Evolutionary conservation across 495 filamentous ascomycete genomes (phyloP), one percentile per base, ranked within the genome.

Genomic region (Penicillium diatomitis): DNA sequence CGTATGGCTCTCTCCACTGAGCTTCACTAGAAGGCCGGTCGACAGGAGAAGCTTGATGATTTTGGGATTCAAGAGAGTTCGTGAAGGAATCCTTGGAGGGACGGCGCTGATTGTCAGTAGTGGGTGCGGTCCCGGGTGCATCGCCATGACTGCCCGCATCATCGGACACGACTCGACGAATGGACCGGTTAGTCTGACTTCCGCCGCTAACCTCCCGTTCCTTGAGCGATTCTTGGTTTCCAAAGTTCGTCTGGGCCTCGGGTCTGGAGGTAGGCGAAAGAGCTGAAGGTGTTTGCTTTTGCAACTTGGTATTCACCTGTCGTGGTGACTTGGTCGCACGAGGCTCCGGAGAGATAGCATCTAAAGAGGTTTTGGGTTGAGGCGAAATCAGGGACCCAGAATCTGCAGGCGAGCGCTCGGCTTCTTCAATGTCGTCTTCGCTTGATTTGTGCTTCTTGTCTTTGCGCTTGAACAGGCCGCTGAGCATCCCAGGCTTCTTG

Each of bases 401-500:
- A 51, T 84, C 80, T 50, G 65, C 60, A 0, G 82, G 83, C 40
- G 76, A 70, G 62, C 84, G 87, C 48, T 85, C 81, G 11, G 54
- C 50, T 2, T 73, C 69, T 29, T 88, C 85, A 7, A 77, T 71
- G 44, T 86, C 85, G 39, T 87, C 82, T 43, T 87, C 85, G 6
- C 75, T 72, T 38, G 74, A 66, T 54, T 83, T 86, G 46, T 70
- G 71, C 63, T 87, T 96, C 74, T 90, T 95, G 53, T 95, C 88
- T 58, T 94, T 96, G 47, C 88, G 76, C 58, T 95, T 96, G 76
- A 99, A 99, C 56, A 97, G 76, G 37, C 89, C 90, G 57, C 89
- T 89, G 42, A 99, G 82, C 68, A 91, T 95, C 42, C 90, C 87
- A 9, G 82, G 75, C 61, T 92, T 95, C 73, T 95, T 95, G 49